phyloP scores from a whole-genome alignment of 164 flowering plant genomes.

The Magnolia changhungtana region DNA sequence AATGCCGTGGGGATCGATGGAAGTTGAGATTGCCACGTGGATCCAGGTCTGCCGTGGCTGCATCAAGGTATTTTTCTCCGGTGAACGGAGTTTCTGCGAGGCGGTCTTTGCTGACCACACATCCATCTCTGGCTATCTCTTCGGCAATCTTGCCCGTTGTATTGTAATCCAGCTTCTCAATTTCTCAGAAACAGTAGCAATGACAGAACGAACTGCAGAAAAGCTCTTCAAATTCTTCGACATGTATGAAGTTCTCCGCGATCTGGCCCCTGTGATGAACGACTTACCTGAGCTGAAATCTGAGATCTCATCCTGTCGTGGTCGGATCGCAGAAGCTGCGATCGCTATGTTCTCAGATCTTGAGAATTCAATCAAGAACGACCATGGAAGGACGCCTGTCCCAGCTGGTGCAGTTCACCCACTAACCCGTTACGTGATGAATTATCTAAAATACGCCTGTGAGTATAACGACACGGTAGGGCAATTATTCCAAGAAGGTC shows the following conservation, averaged over 20 bases:
- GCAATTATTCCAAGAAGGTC: constrained; percentile 47
- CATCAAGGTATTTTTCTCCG: constrained; percentile 35
- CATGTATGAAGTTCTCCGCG: constrained; percentile 64
- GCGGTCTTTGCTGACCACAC: constrained; percentile 40
- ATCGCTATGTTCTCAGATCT: constrained; percentile 60
- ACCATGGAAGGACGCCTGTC: constrained; percentile 58
- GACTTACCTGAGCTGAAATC: constrained; percentile 33
- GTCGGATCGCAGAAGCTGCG: constrained; percentile 55
- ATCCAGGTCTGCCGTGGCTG: constrained; percentile 44
- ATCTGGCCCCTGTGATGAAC: constrained; percentile 24
- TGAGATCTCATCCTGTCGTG: constrained; percentile 34
- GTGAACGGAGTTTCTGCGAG: constrained; percentile 45
- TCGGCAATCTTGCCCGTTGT: constrained; percentile 34
- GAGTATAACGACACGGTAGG: constrained; percentile 71
- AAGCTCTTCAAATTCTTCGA: constrained; percentile 76
- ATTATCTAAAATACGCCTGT: constrained; percentile 62
- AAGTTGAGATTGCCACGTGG: constrained; percentile 61
- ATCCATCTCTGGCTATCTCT: constrained; percentile 19
- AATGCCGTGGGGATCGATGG: constrained; percentile 73
- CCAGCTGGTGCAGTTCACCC: constrained; percentile 93
- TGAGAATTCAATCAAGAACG: constrained; percentile 66
- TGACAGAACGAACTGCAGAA: constrained; percentile 64
- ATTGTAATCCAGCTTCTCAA: constrained; percentile 46
- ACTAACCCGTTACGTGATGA: constrained; percentile 76
- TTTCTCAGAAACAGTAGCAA: constrained; percentile 62